These are phyloP conservation scores for Verticillium dahliae DNA, from an alignment of 2,329 filamentous ascomycete species.

Conservation along the genomic window DNA sequence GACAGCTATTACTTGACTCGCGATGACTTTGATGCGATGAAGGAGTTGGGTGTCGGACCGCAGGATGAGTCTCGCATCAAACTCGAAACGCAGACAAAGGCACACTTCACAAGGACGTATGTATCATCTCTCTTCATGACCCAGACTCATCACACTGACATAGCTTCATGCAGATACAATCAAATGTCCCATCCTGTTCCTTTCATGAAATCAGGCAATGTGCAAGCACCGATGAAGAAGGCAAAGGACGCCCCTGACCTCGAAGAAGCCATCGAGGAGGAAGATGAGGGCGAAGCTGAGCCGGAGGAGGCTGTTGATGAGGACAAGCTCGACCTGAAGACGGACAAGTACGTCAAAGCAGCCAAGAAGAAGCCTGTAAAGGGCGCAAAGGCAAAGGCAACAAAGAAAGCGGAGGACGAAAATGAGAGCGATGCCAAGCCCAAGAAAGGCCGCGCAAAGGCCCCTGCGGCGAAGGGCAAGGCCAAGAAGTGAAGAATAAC, in stretches of 20 bases:
- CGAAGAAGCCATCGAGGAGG: constrained; percentile 92
- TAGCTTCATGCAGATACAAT: constrained; percentile 63
- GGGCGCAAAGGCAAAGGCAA: constrained; percentile 29
- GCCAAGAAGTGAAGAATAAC: constrained; percentile 29
- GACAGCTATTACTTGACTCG: constrained; percentile 93
- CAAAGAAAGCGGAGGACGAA: constrained; percentile 32
- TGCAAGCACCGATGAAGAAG: constrained; percentile 64
- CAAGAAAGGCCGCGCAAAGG: constrained; percentile 39
- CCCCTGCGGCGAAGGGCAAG: constrained; percentile 36
- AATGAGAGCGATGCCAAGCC: constrained; percentile 46
- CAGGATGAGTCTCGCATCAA: constrained; percentile 71
- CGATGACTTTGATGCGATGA: constrained; percentile 89
- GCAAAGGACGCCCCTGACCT: constrained; percentile 80
- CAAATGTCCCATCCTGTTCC: constrained; percentile 76
- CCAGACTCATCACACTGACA: neutral
- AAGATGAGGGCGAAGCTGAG: constrained; percentile 65
- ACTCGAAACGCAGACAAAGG: constrained; percentile 79
- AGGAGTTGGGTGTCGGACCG: constrained; percentile 82
- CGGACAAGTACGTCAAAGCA: constrained; percentile 93
- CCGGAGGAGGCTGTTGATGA: constrained; percentile 60
- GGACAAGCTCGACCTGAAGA: constrained; percentile 76
- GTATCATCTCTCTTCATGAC: constrained; percentile 25
- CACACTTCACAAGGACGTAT: constrained; percentile 82
- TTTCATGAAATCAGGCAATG: constrained; percentile 87
- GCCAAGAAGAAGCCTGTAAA: constrained; percentile 64